A percentile compares a stretch with the other conserved stretches of the same genome.
Evolutionary conservation across 768 basidiomycete genomes (phyloP).

Genomic region (Nevesoporus exiguus): DNA sequence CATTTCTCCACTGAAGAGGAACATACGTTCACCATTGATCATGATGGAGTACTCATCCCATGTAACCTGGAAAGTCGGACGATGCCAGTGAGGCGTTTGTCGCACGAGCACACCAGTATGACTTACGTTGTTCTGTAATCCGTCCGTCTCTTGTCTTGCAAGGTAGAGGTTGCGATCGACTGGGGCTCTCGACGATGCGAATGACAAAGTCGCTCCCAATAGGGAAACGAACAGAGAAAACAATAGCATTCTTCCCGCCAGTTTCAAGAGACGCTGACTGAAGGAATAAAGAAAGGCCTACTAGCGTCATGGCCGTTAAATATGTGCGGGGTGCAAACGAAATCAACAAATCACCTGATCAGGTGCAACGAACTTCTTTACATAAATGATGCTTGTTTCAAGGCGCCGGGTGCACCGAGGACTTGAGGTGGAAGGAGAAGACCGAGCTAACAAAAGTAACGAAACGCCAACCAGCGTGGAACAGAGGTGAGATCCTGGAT

Average conservation of each 20-base stretch:
- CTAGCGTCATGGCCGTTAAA: background rate
- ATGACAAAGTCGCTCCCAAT: constrained; percentile 7
- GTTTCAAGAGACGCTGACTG: background rate
- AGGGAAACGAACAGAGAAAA: constrained; percentile 9
- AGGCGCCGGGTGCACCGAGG: background rate
- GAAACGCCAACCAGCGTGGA: background rate
- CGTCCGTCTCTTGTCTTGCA: constrained; percentile 10
- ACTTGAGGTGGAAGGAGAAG: background rate
- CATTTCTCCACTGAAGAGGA: constrained; percentile 59
- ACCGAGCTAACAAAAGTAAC: background rate
- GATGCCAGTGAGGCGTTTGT: background rate
- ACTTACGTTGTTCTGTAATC: constrained; percentile 19
- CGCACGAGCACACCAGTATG: background rate
- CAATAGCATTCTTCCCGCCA: constrained; percentile 7
- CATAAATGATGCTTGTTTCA: background rate
- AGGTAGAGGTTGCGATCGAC: constrained; percentile 15
- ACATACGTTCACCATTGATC: constrained; percentile 53
- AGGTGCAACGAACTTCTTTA: background rate
- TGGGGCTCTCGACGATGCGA: constrained; percentile 8
- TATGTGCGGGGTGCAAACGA: background rate
- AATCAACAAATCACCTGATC: background rate
- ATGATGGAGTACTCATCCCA: constrained; percentile 62
- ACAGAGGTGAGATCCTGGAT: background rate
- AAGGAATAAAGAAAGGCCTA: background rate
- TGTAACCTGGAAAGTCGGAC: constrained; percentile 34